Conservation (phyloP, 805 yeast species). For the Myxozyma sirexii region DNA sequence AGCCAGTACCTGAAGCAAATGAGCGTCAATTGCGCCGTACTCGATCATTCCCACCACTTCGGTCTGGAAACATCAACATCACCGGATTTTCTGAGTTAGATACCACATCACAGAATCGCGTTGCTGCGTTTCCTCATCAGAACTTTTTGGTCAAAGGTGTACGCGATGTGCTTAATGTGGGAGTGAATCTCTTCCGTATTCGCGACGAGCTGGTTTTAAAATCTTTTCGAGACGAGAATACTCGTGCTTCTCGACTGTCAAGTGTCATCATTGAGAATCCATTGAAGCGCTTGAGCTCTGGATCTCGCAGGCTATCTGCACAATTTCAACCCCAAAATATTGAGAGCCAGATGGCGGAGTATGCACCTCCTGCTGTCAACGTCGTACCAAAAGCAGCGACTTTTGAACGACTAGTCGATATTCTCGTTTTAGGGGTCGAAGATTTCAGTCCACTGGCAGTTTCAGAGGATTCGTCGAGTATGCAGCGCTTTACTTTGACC, state of each 20-base stretch:
- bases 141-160: conserved; percentile 58
- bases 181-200: conserved; percentile 58
- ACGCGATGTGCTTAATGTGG: conserved; percentile 66
- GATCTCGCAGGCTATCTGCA: conserved; percentile 42
- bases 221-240: conserved; percentile 48
- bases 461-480: conserved; percentile 28
- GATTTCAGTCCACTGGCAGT: conserved; percentile 50
- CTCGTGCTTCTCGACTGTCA: conserved; percentile 47
- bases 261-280: conserved; percentile 53
- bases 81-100: conserved; percentile 56
- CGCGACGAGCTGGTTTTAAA: conserved; percentile 63
- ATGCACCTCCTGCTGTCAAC: conserved; percentile 38
- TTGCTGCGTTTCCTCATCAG: conserved; percentile 40
- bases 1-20: background rate
- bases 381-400: conserved; percentile 70
- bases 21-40: conserved; percentile 39
- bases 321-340: conserved; percentile 30
- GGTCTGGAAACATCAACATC: conserved; percentile 37
- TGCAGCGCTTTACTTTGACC: conserved; percentile 14
- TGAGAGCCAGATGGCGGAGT: conserved; percentile 21
- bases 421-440: conserved; percentile 70
- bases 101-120: conserved; percentile 43
- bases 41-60: conserved; percentile 45
- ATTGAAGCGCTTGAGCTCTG: conserved; percentile 47
- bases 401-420: conserved; percentile 74